Percentiles rank a stretch among this genome's conserved stretches.
These are phyloP conservation scores for Astrocystis sublimbata DNA, from an alignment of 495 filamentous ascomycete genomes.

Conservation along the genomic window DNA sequence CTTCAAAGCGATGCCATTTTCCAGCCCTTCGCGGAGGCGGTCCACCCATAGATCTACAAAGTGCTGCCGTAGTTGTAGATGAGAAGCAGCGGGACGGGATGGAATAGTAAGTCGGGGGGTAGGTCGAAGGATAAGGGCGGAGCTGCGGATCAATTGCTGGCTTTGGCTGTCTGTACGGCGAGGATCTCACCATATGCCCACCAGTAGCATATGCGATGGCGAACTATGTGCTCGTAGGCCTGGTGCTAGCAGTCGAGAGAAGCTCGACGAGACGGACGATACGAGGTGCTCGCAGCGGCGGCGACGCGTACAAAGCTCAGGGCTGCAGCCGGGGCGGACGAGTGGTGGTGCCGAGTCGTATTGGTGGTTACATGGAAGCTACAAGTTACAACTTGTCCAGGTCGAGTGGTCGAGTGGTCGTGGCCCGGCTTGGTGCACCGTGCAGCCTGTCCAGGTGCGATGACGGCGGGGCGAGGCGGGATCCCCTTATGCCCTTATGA, in stretches of 20 bases:
- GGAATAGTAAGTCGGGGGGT: no score
- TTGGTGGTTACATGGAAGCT: no score
- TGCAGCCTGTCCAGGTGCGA: conserved; percentile 26
- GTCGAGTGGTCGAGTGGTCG: no score
- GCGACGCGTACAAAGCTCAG: conserved; percentile 16
- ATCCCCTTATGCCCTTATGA: no score
- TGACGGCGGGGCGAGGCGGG: conserved; percentile 32
- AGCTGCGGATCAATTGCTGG: conserved; percentile 24
- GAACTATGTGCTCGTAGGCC: conserved; percentile 8
- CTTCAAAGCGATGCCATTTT: conserved; percentile 39
- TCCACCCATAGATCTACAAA: conserved; percentile 28
- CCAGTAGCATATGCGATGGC: conserved; percentile 15
- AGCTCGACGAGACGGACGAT: no score
- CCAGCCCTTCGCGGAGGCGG: conserved; percentile 21
- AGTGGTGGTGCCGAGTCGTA: no score
- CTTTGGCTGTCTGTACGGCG: conserved; percentile 12
- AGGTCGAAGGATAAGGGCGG: not conserved
- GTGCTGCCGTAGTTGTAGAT: not conserved
- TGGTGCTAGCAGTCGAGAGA: not conserved
- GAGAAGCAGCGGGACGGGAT: not conserved
- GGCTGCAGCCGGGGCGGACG: conserved; percentile 19
- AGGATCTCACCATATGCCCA: conserved; percentile 26
- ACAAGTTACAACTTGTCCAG: no score
- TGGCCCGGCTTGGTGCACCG: no score
- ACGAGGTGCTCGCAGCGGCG: not conserved